Conservation (phyloP, 257 asterid genomes). For the Ilex asprella region DNA sequence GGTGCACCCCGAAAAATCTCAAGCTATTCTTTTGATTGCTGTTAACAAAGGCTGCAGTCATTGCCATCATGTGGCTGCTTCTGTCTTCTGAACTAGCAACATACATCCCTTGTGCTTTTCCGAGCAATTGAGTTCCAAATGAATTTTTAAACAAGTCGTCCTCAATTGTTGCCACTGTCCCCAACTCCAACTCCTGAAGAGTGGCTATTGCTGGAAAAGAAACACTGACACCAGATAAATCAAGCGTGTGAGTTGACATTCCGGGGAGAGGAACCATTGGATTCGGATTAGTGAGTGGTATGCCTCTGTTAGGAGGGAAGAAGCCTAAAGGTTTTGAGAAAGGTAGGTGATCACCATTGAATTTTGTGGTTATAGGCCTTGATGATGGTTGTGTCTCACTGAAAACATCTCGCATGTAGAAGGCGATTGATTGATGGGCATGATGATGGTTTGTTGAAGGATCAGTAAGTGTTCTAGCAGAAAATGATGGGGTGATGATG, state of each 20-base stretch:
- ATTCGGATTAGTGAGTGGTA: slow-evolving; percentile 7
- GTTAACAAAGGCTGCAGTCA: slow-evolving; percentile 57
- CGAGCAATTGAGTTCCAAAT: slow-evolving; percentile 45
- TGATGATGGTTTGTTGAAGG: slow-evolving; percentile 1
- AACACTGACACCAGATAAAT: slow-evolving; percentile 18
- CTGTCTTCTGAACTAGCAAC: slow-evolving; percentile 72
- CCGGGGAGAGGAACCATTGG: slow-evolving; percentile 1
- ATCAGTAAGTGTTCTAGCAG: slow-evolving; percentile 20
- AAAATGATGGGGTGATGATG: slow-evolving; percentile 12
- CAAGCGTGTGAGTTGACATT: slow-evolving; percentile 15
- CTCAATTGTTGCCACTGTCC: slow-evolving; percentile 50
- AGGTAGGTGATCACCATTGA: slow-evolving; percentile 15
- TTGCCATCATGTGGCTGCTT: slow-evolving; percentile 65
- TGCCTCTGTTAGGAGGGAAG: slow-evolving; percentile 20
- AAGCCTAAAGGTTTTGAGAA: slow-evolving; percentile 29
- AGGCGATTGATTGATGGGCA: slow-evolving; percentile 2
- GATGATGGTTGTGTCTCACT: slow-evolving; percentile 11
- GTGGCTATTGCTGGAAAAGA: slow-evolving; percentile 25
- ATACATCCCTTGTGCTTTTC: slow-evolving; percentile 69
- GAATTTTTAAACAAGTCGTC: slow-evolving; percentile 57
- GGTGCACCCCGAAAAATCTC: slow-evolving; percentile 61
- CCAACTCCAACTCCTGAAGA: slow-evolving; percentile 36
- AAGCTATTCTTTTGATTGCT: slow-evolving; percentile 46
- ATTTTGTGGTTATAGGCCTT: slow-evolving; percentile 8
- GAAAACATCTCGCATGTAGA: slow-evolving; percentile 26